phyloP scores from a whole-genome alignment of 2,329 filamentous ascomycete species.

The Claviceps citrina region DNA sequence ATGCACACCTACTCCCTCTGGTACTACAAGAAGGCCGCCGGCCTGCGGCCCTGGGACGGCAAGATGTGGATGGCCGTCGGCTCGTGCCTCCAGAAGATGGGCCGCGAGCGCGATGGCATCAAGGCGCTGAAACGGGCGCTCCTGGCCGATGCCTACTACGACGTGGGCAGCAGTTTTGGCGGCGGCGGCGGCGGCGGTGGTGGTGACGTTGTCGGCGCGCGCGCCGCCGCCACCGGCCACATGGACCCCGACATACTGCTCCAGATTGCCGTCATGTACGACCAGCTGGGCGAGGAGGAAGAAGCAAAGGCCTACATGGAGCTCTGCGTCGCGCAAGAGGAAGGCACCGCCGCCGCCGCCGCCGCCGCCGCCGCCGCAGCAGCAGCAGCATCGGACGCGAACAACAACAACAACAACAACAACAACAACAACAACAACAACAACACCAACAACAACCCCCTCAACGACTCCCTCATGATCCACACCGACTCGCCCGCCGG shows the following conservation, averaged over 20 bases:
- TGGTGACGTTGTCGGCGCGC: slow-evolving; percentile 29
- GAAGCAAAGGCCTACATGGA: slow-evolving; percentile 93
- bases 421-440: slow-evolving; percentile 11
- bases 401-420: slow-evolving; percentile 9
- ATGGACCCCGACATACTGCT: slow-evolving; percentile 84
- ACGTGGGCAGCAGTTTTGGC: slow-evolving; percentile 42
- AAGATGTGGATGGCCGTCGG: slow-evolving; percentile 99
- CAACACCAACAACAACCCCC: slow-evolving; percentile 1
- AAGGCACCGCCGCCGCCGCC: slow-evolving; percentile 40
- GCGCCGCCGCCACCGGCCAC: slow-evolving; percentile 36
- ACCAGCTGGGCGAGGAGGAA: slow-evolving; percentile 58
- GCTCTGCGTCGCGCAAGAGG: slow-evolving; percentile 81
- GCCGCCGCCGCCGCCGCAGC: slow-evolving; percentile 26
- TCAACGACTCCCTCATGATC: slow-evolving; percentile 37
- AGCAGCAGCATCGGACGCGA: no score
- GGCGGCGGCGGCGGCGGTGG: slow-evolving; percentile 32
- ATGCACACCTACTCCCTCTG: slow-evolving; percentile 96
- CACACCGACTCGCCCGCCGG: slow-evolving; percentile 36
- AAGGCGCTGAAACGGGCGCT: slow-evolving; percentile 88
- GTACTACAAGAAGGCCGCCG: slow-evolving; percentile 93
- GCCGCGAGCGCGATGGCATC: slow-evolving; percentile 74
- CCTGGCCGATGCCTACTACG: slow-evolving; percentile 75
- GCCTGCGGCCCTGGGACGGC: slow-evolving; percentile 83
- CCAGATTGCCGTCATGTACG: slow-evolving; percentile 81
- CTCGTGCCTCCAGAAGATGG: slow-evolving; percentile 80